Percentiles rank a stretch among this genome's conserved stretches.
Conservation (phyloP, 1,284 basidiomycete species). For the Ustilago nuda region DNA sequence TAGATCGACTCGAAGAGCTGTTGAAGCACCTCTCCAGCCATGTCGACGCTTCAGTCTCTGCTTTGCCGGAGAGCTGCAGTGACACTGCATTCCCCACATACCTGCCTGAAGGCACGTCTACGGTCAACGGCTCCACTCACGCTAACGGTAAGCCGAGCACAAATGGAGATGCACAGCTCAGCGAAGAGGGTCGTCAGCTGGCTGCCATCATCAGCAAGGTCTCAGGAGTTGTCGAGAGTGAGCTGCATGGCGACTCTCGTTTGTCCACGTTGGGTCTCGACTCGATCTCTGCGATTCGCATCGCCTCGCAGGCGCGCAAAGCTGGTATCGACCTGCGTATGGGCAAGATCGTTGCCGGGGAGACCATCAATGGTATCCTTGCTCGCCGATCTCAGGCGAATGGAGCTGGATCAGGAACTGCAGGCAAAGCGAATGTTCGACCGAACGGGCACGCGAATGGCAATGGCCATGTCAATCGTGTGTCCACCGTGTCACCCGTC, state of each 20-base stretch:
- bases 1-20: conserved; percentile 38
- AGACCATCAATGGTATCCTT: conserved; percentile 46
- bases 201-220: conserved; percentile 44
- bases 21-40: conserved; percentile 21
- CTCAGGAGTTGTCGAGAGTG: conserved; percentile 24
- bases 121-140: neutral
- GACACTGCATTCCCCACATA: conserved; percentile 17
- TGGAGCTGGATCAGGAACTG: neutral
- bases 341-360: conserved; percentile 53
- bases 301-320: conserved; percentile 55
- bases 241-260: conserved; percentile 38
- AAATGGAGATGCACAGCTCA: conserved; percentile 9
- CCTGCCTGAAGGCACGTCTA: conserved; percentile 2
- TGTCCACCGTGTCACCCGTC: neutral
- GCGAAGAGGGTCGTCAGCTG: conserved; percentile 37
- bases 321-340: conserved; percentile 47
- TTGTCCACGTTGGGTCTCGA: conserved; percentile 61
- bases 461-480: conserved; percentile 2
- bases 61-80: conserved; percentile 14
- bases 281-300: conserved; percentile 63
- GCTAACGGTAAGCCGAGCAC: conserved; percentile 5
- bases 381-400: conserved; percentile 9
- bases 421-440: conserved; percentile 9
- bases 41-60: conserved; percentile 18
- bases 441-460: conserved; percentile 16